Conservation (phyloP, 495 filamentous ascomycete genomes). For the Penicillium cinerascens region DNA sequence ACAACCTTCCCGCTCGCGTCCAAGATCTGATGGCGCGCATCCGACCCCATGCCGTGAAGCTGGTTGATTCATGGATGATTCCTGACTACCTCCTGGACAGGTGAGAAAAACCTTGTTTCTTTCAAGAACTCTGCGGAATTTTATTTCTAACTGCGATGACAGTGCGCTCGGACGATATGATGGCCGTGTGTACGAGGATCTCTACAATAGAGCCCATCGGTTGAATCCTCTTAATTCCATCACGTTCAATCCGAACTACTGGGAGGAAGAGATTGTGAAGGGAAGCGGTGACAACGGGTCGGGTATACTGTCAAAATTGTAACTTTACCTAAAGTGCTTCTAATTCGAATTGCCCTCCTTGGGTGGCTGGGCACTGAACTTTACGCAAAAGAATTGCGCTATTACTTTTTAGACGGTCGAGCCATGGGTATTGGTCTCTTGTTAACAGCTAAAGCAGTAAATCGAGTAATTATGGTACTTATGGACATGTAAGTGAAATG, state of each 20-base stretch:
- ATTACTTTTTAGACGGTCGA: no score
- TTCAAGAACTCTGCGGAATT: background rate
- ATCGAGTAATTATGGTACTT: constrained; percentile 1
- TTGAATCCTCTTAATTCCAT: constrained; percentile 45
- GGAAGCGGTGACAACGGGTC: constrained; percentile 28
- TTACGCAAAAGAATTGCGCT: no score
- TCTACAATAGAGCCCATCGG: constrained; percentile 44
- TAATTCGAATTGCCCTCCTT: no score
- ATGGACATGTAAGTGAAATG: background rate
- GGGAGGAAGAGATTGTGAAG: constrained; percentile 48
- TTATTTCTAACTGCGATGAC: no score
- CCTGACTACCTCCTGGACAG: constrained; percentile 48
- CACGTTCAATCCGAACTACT: constrained; percentile 48
- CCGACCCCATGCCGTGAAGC: constrained; percentile 44
- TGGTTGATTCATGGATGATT: constrained; percentile 48
- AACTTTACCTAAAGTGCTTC: no score
- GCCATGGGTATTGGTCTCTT: no score
- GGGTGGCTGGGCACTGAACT: no score
- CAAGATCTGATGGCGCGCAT: constrained; percentile 40
- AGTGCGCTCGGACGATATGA: constrained; percentile 45
- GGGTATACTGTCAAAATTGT: constrained; percentile 23
- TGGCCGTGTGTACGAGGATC: constrained; percentile 48
- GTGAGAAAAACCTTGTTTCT: constrained; percentile 1
- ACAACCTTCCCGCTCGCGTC: constrained; percentile 31
- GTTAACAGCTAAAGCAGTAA: no score